phyloP scores from a whole-genome alignment of 2,329 filamentous ascomycete species.

The Exophiala lecanii-corni region DNA sequence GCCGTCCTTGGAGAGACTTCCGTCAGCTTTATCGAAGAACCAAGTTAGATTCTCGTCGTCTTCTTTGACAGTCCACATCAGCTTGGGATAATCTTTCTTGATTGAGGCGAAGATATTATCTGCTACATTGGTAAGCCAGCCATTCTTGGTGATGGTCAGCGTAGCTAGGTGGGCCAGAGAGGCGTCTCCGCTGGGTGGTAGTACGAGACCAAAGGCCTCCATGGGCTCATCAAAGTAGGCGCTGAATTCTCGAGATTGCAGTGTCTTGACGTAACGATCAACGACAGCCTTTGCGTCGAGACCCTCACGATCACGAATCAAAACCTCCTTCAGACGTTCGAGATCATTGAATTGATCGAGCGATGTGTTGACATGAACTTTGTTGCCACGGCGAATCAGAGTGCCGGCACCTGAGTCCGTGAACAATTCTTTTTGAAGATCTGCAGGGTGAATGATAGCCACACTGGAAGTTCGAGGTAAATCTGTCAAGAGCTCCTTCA shows the following conservation, averaged over 20 bases:
- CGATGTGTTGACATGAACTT: conserved; percentile 69
- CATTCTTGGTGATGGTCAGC: conserved; percentile 87
- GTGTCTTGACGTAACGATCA: conserved; percentile 76
- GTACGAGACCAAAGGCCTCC: conserved; percentile 85
- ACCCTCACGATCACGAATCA: conserved; percentile 75
- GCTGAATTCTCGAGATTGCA: conserved; percentile 75
- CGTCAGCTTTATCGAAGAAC: conserved; percentile 97
- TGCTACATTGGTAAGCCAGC: conserved; percentile 89
- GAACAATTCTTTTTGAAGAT: conserved; percentile 93
- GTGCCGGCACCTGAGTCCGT: conserved; percentile 94
- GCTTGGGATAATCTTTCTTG: conserved; percentile 85
- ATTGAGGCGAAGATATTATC: conserved; percentile 93
- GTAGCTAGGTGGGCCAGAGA: conserved; percentile 79
- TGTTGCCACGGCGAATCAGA: conserved; percentile 85
- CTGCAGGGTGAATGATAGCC: conserved; percentile 93
- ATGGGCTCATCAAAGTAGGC: conserved; percentile 93
- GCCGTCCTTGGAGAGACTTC: conserved; percentile 77
- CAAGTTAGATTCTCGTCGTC: conserved; percentile 95
- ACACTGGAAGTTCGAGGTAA: conserved; percentile 90
- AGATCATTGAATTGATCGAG: conserved; percentile 72
- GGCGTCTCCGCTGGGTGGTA: conserved; percentile 61
- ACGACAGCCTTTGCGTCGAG: conserved; percentile 78
- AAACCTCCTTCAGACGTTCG: conserved; percentile 71
- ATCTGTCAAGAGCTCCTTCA: conserved; percentile 85
- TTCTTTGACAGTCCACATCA: conserved; percentile 95